Conservation (phyloP, 352 stramenopile species). For the Globisporangium alternatum region DNA sequence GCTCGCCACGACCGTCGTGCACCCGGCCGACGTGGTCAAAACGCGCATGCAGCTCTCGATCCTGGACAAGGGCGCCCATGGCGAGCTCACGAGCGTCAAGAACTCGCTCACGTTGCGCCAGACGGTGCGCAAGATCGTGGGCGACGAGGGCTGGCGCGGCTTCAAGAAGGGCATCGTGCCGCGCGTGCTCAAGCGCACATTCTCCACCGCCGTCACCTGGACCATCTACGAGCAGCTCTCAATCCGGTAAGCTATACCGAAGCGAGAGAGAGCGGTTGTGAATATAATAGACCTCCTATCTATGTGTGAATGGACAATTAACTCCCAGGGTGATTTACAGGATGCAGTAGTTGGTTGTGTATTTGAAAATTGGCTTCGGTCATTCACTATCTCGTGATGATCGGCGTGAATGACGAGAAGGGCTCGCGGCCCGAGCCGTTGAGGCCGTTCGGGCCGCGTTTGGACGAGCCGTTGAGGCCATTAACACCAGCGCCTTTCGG, state of each 20-base stretch:
- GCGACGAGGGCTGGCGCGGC: slow-evolving; percentile 88
- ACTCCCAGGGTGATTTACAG: neutral
- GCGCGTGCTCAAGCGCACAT: slow-evolving; percentile 94
- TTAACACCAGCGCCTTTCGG: slow-evolving; percentile 13
- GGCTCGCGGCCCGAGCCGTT: slow-evolving; percentile 46
- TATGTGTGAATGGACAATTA: slow-evolving; percentile 4
- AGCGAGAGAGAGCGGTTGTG: slow-evolving; percentile 2
- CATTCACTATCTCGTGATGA: slow-evolving; percentile 71
- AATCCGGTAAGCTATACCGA: slow-evolving; percentile 30
- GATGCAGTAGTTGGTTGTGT: neutral
- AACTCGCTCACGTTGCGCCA: slow-evolving; percentile 67
- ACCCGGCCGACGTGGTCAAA: slow-evolving; percentile 86
- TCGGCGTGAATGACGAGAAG: slow-evolving; percentile 83
- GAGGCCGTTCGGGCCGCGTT: slow-evolving; percentile 20
- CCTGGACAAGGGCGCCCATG: slow-evolving; percentile 30
- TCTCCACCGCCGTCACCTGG: slow-evolving; percentile 98
- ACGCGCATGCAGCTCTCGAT: slow-evolving; percentile 87
- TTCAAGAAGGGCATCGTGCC: slow-evolving; percentile 95
- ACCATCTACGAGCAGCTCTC: slow-evolving; percentile 97
- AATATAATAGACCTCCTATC: slow-evolving; percentile 16
- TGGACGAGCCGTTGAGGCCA: slow-evolving; percentile 28
- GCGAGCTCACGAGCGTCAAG: slow-evolving; percentile 28
- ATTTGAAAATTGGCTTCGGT: neutral
- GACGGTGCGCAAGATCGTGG: slow-evolving; percentile 82
- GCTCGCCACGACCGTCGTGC: slow-evolving; percentile 77